These are phyloP conservation scores for Pythium volutum DNA, from an alignment of 352 stramenopile species.

Conservation along the genomic window DNA sequence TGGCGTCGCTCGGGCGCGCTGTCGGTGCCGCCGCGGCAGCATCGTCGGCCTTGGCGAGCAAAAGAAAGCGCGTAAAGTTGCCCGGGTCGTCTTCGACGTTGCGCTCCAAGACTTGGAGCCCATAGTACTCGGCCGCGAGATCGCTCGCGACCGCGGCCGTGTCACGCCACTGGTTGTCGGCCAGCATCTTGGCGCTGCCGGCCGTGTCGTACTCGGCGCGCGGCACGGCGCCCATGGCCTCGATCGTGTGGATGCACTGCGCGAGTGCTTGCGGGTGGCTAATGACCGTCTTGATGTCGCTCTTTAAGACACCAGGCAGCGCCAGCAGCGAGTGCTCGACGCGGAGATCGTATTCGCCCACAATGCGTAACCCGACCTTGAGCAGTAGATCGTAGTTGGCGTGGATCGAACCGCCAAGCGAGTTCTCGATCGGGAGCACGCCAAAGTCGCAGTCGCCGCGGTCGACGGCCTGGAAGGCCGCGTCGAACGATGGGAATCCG, in stretches of 20 bases:
- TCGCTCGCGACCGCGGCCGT: constrained; percentile 94
- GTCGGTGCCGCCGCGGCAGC: constrained; percentile 22
- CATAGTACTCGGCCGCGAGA: constrained; percentile 93
- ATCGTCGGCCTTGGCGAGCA: constrained; percentile 69
- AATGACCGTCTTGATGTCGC: constrained; percentile 94
- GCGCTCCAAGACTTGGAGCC: constrained; percentile 85
- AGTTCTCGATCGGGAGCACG: constrained; percentile 94
- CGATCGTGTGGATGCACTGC: constrained; percentile 95
- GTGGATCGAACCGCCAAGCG: constrained; percentile 93
- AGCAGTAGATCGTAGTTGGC: constrained; percentile 92
- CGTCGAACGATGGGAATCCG: constrained; percentile 51
- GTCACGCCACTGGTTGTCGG: constrained; percentile 79
- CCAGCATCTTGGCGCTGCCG: constrained; percentile 96
- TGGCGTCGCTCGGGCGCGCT: constrained; percentile 24
- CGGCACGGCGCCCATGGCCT: constrained; percentile 70
- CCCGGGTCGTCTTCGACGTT: constrained; percentile 87
- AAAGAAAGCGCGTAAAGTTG: constrained; percentile 95
- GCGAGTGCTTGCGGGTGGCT: constrained; percentile 96
- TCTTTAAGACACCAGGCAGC: constrained; percentile 81
- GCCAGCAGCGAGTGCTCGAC: constrained; percentile 94
- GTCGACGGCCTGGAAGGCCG: constrained; percentile 53
- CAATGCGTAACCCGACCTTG: constrained; percentile 62
- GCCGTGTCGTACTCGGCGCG: constrained; percentile 96
- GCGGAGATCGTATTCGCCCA: constrained; percentile 58
- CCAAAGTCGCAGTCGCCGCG: constrained; percentile 91